Evolutionary conservation across 2,329 filamentous ascomycete species (phyloP).

Genomic region (Neopestalotiopsis sp.): DNA sequence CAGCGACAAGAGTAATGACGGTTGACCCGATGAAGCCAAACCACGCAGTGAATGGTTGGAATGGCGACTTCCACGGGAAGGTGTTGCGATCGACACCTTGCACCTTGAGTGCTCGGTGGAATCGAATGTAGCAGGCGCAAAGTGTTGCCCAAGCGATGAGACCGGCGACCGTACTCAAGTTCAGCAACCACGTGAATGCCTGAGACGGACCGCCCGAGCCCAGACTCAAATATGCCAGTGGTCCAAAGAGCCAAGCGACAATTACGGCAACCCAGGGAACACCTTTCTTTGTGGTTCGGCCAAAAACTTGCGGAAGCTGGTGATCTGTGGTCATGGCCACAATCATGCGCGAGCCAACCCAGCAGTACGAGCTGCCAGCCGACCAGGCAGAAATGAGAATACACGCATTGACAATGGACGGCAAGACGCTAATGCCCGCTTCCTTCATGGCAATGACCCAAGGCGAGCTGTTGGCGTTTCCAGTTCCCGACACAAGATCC

Average conservation of each 20-base stretch:
- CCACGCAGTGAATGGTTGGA: constrained; percentile 22
- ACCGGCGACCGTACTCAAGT: constrained; percentile 19
- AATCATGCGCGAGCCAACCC: constrained; percentile 37
- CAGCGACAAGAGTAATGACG: constrained; percentile 30
- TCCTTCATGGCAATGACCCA: constrained; percentile 70
- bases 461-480: constrained; percentile 43
- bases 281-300: constrained; percentile 41
- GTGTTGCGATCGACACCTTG: constrained; percentile 18
- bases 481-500: constrained; percentile 20
- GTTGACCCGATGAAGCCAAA: constrained; percentile 21
- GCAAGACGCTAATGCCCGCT: constrained; percentile 64
- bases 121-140: constrained; percentile 23
- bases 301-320: constrained; percentile 40
- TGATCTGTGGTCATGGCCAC: constrained; percentile 23
- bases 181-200: constrained; percentile 27
- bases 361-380: constrained; percentile 46
- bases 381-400: constrained; percentile 44
- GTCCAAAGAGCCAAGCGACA: constrained; percentile 41
- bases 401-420: constrained; percentile 57
- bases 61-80: constrained; percentile 19
- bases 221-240: constrained; percentile 45
- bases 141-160: constrained; percentile 23
- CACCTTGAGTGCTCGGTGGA: constrained; percentile 19
- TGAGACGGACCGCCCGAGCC: constrained; percentile 22
- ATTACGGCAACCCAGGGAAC: constrained; percentile 50